A percentile compares a stretch with the other conserved stretches of the same genome.
These are phyloP conservation scores for Gastrodia elata DNA, from an alignment of 106 monocot genomes.

Conservation along the genomic window DNA sequence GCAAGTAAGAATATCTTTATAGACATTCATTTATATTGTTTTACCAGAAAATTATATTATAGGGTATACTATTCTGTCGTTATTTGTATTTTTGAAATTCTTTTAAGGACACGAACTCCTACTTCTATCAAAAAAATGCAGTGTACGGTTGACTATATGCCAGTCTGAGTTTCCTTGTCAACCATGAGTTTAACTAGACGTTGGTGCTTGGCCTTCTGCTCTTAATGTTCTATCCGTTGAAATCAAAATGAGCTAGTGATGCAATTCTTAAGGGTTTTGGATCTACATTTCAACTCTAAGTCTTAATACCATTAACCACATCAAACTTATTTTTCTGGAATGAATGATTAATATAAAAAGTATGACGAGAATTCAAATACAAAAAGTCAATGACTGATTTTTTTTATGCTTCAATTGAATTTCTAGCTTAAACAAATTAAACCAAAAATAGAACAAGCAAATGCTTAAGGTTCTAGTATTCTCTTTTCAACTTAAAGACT, in stretches of 20 bases:
- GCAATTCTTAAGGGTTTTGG: neutral
- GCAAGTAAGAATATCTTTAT: constrained; percentile 35
- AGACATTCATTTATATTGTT: neutral
- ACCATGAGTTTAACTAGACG: neutral
- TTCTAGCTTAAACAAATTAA: too few relatives aligned
- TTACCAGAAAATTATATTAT: neutral
- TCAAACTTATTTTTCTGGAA: too few relatives aligned
- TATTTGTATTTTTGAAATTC: neutral
- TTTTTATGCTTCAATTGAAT: too few relatives aligned
- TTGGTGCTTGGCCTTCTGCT: neutral
- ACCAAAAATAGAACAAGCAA: too few relatives aligned
- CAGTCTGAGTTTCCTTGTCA: neutral
- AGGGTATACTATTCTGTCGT: neutral
- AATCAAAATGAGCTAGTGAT: neutral
- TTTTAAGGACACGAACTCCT: neutral
- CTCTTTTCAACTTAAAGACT: too few relatives aligned
- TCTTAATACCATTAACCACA: too few relatives aligned
- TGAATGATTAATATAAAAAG: too few relatives aligned
- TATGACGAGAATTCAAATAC: too few relatives aligned
- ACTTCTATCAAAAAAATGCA: neutral
- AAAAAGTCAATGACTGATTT: too few relatives aligned
- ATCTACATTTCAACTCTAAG: neutral
- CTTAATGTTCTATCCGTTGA: neutral
- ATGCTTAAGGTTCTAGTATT: too few relatives aligned
- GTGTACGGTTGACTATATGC: neutral